These are phyloP conservation scores for Lepidium campestre DNA, from an alignment of 441 rosid genomes.

Conservation along the genomic window DNA sequence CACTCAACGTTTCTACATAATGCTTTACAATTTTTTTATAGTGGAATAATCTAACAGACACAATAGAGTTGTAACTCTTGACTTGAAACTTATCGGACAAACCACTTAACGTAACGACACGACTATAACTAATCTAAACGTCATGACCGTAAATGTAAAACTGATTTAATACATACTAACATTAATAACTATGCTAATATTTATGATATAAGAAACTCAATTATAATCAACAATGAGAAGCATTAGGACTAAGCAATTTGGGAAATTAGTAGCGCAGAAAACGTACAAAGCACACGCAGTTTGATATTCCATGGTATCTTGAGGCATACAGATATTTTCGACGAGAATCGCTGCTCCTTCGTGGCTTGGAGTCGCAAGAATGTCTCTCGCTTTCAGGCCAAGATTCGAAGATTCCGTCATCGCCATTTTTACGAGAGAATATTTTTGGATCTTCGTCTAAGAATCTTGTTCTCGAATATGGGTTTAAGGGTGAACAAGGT, in stretches of 20 bases:
- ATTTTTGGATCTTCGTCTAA: background rate
- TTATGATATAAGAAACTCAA: too few species aligned
- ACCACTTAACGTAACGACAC: too few species aligned
- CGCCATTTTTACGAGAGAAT: background rate
- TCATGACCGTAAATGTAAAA: too few species aligned
- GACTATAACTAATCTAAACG: too few species aligned
- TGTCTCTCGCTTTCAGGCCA: background rate
- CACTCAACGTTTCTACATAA: too few species aligned
- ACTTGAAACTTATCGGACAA: too few species aligned
- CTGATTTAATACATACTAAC: too few species aligned
- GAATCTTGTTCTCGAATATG: background rate
- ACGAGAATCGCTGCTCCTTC: background rate
- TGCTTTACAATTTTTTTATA: too few species aligned
- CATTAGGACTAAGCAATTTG: background rate
- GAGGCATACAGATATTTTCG: background rate
- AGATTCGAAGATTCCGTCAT: background rate
- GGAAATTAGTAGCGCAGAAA: background rate
- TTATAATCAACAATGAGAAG: too few species aligned
- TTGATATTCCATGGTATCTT: background rate
- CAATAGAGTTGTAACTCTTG: too few species aligned
- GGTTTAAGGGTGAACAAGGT: background rate
- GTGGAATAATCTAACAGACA: too few species aligned
- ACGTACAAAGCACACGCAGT: background rate
- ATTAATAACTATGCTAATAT: too few species aligned
- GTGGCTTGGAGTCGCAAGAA: background rate